These are phyloP conservation scores for Scenedesmus sp. DNA, from an alignment of 163 green algal genomes.

Conservation along the genomic window DNA sequence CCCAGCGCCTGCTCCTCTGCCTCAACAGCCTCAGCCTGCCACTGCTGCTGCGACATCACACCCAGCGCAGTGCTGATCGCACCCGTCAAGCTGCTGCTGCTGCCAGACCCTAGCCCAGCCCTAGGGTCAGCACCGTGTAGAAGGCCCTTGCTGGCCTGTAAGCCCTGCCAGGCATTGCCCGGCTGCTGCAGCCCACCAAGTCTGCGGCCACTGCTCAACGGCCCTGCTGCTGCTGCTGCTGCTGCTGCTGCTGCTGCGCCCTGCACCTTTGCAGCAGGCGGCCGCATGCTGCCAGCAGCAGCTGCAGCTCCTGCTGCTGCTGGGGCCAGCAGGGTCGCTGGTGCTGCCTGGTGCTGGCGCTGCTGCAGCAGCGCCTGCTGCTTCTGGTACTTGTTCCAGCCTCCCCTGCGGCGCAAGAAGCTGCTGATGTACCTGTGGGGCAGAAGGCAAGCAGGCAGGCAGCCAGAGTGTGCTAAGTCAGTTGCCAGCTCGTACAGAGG, in stretches of 20 bases:
- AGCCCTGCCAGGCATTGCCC: neutral
- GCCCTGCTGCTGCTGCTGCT: neutral
- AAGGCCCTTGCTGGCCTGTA: neutral
- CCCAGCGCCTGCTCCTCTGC: conserved; percentile 24
- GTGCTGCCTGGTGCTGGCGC: conserved; percentile 35
- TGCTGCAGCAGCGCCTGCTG: conserved; percentile 45
- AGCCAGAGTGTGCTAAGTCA: neutral
- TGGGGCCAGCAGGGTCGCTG: neutral
- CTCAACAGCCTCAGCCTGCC: conserved; percentile 25
- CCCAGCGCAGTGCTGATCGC: conserved; percentile 34
- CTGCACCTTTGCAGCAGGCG: neutral
- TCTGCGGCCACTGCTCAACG: neutral
- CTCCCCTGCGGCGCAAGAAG: conserved; percentile 59
- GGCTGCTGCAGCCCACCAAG: neutral
- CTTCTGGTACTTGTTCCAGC: conserved; percentile 65
- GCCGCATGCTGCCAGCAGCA: neutral
- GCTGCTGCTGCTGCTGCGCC: neutral
- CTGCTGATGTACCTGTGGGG: conserved; percentile 63
- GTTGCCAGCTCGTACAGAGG: neutral
- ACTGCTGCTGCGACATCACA: conserved; percentile 2
- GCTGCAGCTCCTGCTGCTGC: neutral
- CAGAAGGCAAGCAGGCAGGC: neutral
- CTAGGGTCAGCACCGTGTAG: neutral
- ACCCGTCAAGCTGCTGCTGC: neutral
- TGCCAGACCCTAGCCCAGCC: neutral